Conservation (phyloP, 2,329 filamentous ascomycete species). For the Xylaria sp. region DNA sequence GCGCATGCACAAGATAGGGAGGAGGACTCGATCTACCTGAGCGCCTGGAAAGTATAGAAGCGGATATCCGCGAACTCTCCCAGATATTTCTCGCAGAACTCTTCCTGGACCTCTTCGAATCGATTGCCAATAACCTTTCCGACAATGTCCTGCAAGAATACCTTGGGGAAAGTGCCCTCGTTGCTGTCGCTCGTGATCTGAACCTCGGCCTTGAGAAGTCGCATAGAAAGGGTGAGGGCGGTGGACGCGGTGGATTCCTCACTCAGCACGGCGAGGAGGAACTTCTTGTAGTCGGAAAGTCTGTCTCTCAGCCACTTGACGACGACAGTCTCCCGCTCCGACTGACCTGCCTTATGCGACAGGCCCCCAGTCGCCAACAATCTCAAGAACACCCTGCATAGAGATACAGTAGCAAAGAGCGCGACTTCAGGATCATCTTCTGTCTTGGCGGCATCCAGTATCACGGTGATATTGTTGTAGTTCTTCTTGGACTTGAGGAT, state of each 20-base stretch:
- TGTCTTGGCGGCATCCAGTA: constrained; percentile 57
- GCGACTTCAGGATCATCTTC: constrained; percentile 50
- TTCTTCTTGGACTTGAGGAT: constrained; percentile 82
- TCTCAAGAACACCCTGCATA: constrained; percentile 81
- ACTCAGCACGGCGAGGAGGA: constrained; percentile 57
- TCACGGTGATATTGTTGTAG: constrained; percentile 80
- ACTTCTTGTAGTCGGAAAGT: constrained; percentile 63
- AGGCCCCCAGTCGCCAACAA: constrained; percentile 71
- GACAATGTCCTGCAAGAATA: constrained; percentile 62
- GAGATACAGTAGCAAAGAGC: constrained; percentile 67
- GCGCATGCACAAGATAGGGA: not conserved
- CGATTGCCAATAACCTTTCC: constrained; percentile 53
- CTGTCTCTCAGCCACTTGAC: constrained; percentile 73
- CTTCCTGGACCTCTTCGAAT: constrained; percentile 56
- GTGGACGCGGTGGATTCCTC: constrained; percentile 62
- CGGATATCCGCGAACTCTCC: constrained; percentile 78
- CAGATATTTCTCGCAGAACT: constrained; percentile 73
- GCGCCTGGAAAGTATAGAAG: constrained; percentile 71
- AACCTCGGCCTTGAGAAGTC: constrained; percentile 73
- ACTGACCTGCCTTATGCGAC: constrained; percentile 56
- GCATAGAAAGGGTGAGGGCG: constrained; percentile 74
- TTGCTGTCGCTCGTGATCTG: constrained; percentile 55
- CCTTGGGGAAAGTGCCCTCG: constrained; percentile 63
- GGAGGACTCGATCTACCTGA: constrained; percentile 53
- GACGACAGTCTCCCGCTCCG: constrained; percentile 70